Percentiles rank a stretch among this genome's conserved stretches.
These are phyloP conservation scores for Helianthus tuberosus DNA, from an alignment of 129 eudicot species.

Conservation along the genomic window DNA sequence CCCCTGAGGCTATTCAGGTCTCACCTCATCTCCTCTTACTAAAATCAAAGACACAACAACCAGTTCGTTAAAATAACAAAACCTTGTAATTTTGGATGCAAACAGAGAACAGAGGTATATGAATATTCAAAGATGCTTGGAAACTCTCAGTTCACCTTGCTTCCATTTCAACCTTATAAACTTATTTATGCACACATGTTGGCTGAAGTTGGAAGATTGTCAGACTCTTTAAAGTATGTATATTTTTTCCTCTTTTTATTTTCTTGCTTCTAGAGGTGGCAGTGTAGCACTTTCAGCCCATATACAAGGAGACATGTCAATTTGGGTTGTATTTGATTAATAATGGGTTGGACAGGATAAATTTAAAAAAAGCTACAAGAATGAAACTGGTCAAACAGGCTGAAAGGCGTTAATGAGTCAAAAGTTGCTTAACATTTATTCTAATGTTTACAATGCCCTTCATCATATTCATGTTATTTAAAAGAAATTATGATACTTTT, in stretches of 20 bases:
- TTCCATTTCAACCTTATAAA: slow-evolving; percentile 91
- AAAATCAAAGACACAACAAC: slow-evolving; percentile 5
- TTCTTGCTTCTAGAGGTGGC: slow-evolving; percentile 5
- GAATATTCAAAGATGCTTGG: slow-evolving; percentile 86
- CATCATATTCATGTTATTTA: neutral
- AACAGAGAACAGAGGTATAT: slow-evolving; percentile 89
- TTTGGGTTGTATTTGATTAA: neutral
- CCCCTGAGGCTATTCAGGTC: slow-evolving; percentile 99
- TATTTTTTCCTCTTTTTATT: neutral
- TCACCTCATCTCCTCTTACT: slow-evolving; percentile 22
- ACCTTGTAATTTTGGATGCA: slow-evolving; percentile 24
- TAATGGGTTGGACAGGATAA: neutral
- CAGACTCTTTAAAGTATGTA: slow-evolving; percentile 80
- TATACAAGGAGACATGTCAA: neutral
- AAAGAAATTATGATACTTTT: neutral
- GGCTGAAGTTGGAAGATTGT: slow-evolving; percentile 92
- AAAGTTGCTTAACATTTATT: neutral
- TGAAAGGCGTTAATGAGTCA: neutral
- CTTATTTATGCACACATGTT: slow-evolving; percentile 90
- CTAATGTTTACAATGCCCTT: neutral
- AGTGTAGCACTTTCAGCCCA: neutral
- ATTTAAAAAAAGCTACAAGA: neutral
- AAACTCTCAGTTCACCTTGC: slow-evolving; percentile 82
- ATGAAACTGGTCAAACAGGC: slow-evolving; percentile 3
- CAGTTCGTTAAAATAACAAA: slow-evolving; percentile 18